Conservation (phyloP, 805 yeast genomes). For the Metschnikowia cubensis region DNA sequence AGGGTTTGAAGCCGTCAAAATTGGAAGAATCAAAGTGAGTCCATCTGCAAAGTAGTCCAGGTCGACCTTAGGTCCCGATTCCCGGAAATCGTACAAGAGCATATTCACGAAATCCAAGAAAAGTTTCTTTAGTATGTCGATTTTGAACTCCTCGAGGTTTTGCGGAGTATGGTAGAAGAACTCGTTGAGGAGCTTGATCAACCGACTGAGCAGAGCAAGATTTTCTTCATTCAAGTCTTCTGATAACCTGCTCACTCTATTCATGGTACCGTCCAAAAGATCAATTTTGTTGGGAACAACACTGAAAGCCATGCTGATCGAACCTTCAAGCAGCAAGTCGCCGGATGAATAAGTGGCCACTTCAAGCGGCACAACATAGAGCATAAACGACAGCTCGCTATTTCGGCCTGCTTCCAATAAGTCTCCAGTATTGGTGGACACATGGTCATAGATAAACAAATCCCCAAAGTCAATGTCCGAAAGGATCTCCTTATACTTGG, state of each 20-base stretch:
- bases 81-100: conserved; percentile 24
- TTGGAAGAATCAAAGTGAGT: conserved; percentile 50
- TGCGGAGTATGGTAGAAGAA: conserved; percentile 5
- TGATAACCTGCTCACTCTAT: not conserved
- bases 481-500: conserved; percentile 1
- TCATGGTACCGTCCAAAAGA: not conserved
- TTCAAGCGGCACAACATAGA: conserved; percentile 15
- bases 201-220: conserved; percentile 4
- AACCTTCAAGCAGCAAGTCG: not conserved
- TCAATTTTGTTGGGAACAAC: not conserved
- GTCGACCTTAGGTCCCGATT: conserved; percentile 23
- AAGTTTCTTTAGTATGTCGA: not conserved
- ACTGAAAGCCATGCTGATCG: not conserved
- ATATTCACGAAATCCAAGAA: conserved; percentile 20
- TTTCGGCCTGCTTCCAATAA: not conserved
- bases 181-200: conserved; percentile 6
- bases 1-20: conserved; percentile 43
- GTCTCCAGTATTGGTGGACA: not conserved
- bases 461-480: conserved; percentile 1
- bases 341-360: conserved; percentile 14
- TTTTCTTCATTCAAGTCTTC: not conserved
- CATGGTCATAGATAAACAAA: conserved; percentile 8
- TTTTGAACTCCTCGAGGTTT: not conserved
- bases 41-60: conserved; percentile 58
- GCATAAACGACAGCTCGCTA: conserved; percentile 5